Base-by-base conservation (phyloP, 2,329 filamentous ascomycete species). In the Nigrograna mackinnonii region DNA sequence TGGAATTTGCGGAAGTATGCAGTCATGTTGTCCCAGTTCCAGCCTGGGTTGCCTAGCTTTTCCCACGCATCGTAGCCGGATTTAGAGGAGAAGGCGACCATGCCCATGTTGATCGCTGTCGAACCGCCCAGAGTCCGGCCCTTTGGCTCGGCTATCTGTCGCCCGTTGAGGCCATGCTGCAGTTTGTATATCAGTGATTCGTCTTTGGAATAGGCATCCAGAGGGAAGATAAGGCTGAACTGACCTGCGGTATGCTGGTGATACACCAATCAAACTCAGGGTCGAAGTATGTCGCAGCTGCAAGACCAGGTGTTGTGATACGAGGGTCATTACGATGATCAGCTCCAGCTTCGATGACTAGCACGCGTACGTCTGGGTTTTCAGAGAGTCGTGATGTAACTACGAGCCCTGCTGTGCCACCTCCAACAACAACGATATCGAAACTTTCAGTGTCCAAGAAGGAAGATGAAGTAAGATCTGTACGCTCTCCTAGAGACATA, bases 1-100 rank as follows among this genome's bases (percentile, higher is more conserved):
- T 80, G 77, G 3, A 70, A 71, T 44, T 69, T 76, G 43, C 75
- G 76, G 57, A 79, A 79, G 50, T 70, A 79, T 4, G 52, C 51
- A 3, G 50, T 11, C 19, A 65, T 35, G 13, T 11, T 11, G 13
- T 64, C 65, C 76, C 77, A 84, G 1, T 72, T 69, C 81, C 81
- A 85, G 1, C 78, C 80, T 3, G 58, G 39, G 50, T 83, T 84
- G 1, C 80, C 80, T 13, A 84, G 60, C 17, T 67, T 61, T 35
- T 72, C 74, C 80, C 80, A 84, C 2, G 70, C 71, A 58, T 83
- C 75, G 35, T 47, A 35, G 30, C 46, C 49, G 11, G 47, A 58
- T 18, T 62, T 47, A 22, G 57, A 55, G 42, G 57, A 62, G 26
- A 53, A 50, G 55, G 65, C 57, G 30, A 60, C 55, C 11, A 37